These are phyloP conservation scores for Backusella westeae DNA, from an alignment of 192 early-diverging fungal genomes.

Conservation along the genomic window DNA sequence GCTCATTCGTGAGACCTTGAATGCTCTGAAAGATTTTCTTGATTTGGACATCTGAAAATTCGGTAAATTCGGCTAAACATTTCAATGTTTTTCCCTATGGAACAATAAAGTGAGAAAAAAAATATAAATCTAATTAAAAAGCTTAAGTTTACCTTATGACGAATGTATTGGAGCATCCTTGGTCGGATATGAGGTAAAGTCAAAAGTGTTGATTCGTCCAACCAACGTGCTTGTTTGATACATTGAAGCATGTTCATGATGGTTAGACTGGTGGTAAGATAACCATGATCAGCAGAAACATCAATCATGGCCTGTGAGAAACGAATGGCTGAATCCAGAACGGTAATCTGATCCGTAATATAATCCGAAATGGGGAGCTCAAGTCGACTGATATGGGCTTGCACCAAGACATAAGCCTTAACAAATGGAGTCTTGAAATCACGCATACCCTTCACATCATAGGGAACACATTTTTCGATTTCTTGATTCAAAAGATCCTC, in stretches of 20 bases:
- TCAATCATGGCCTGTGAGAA: slow-evolving; percentile 95
- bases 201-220: slow-evolving; percentile 68
- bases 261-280: slow-evolving; percentile 59
- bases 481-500: slow-evolving; percentile 90
- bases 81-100: slow-evolving; percentile 24
- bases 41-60: slow-evolving; percentile 22
- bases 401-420: slow-evolving; percentile 88
- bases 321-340: slow-evolving; percentile 90
- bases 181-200: slow-evolving; percentile 60
- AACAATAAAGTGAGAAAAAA: neutral
- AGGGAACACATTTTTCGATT: slow-evolving; percentile 71
- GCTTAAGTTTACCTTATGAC: slow-evolving; percentile 20
- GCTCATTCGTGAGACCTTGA: slow-evolving; percentile 2
- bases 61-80: slow-evolving; percentile 38
- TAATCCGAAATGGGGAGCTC: slow-evolving; percentile 87
- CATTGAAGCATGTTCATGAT: slow-evolving; percentile 87
- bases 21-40: slow-evolving; percentile 23
- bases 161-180: slow-evolving; percentile 31
- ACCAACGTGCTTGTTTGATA: slow-evolving; percentile 90
- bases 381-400: slow-evolving; percentile 81
- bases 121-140: neutral
- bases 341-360: slow-evolving; percentile 84
- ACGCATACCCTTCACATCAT: slow-evolving; percentile 56
- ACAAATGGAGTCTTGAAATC: slow-evolving; percentile 84
- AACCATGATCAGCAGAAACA: slow-evolving; percentile 70